Base-by-base conservation (phyloP, 176 grass and related monocot genomes). In the Bonia amplexicaulis region DNA sequence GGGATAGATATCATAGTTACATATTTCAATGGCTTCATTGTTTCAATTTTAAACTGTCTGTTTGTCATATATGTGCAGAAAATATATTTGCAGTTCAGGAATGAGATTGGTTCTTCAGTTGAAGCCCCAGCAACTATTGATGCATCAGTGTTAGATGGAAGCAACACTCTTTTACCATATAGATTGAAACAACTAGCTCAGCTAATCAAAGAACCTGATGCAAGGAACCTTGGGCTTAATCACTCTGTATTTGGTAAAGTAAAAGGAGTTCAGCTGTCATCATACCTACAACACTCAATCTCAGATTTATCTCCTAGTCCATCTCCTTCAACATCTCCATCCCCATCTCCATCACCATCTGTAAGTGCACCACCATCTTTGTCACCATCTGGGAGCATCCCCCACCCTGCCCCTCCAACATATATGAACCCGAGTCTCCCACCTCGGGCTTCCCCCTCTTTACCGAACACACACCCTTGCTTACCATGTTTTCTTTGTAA, bases 211-310 rank as follows among this genome's bases (percentile, higher is more conserved):
- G 80, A 87, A 71, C 88, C 79, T 33, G 57, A 87, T 70, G 66
- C 19, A 9, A 90, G 79, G 63, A 95, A 95, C 71, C 90, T 95
- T 75, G 93, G 93, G 42, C 93, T 95, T 53, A 95, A 95, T 74
- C 86, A 95, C 76, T 88, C 93, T 79, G 90, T 95, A 81, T 95
- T 95, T 85, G 93, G 93, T 86, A 90, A 92, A 79, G 90, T 95
- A 84, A 95, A 95, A 74, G 85, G 88, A 82, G 90, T 95, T 83
- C 90, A 90, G 46, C 81, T 95, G 53, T 95, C 93, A 73, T 90
- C 93, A 8, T 95, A 88, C 76, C 67, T 95, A 75, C 78, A 90
- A 16, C 61, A 87, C 75, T 84, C 68, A 6, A 88, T 95, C 71
- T 90, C 93, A 69, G 84, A 87, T 66, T 52, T 85, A 17, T 79